phyloP scores from a whole-genome alignment of 1,139 yeast species.

The Meyerozyma guilliermondii region DNA sequence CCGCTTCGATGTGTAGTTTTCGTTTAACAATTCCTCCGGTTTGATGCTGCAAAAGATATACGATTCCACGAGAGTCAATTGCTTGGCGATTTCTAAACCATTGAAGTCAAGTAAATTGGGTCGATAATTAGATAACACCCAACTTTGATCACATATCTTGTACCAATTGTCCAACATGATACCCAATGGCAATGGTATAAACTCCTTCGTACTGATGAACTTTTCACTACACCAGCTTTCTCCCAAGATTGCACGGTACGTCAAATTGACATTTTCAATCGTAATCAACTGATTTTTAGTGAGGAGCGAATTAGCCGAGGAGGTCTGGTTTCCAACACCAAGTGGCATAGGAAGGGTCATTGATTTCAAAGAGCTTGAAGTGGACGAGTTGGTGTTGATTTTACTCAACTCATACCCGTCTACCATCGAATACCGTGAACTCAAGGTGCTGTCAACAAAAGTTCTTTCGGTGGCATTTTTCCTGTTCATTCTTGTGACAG shows the following conservation, averaged over 20 bases:
- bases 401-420: slow-evolving; percentile 49
- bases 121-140: slow-evolving; percentile 43
- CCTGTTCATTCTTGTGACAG: slow-evolving; percentile 19
- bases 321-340: slow-evolving; percentile 39
- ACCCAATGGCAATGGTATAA: slow-evolving; percentile 23
- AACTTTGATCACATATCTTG: slow-evolving; percentile 37
- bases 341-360: slow-evolving; percentile 38
- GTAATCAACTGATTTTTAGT: slow-evolving; percentile 34
- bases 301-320: slow-evolving; percentile 34
- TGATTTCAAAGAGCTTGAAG: slow-evolving; percentile 32
- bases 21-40: slow-evolving; percentile 71
- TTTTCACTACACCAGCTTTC: slow-evolving; percentile 42
- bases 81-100: slow-evolving; percentile 80
- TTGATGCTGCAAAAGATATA: slow-evolving; percentile 61
- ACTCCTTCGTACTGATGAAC: slow-evolving; percentile 23
- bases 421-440: slow-evolving; percentile 39
- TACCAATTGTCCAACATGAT: slow-evolving; percentile 34
- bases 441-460: slow-evolving; percentile 16
- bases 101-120: slow-evolving; percentile 65
- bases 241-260: slow-evolving; percentile 47
- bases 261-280: slow-evolving; percentile 41
- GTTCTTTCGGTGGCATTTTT: slow-evolving; percentile 7
- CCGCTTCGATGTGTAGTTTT: slow-evolving; percentile 63
- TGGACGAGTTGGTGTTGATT: slow-evolving; percentile 41
- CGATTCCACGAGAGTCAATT: slow-evolving; percentile 76